phyloP scores from a whole-genome alignment of 2,329 filamentous ascomycete species.

The Fusarium sp. region DNA sequence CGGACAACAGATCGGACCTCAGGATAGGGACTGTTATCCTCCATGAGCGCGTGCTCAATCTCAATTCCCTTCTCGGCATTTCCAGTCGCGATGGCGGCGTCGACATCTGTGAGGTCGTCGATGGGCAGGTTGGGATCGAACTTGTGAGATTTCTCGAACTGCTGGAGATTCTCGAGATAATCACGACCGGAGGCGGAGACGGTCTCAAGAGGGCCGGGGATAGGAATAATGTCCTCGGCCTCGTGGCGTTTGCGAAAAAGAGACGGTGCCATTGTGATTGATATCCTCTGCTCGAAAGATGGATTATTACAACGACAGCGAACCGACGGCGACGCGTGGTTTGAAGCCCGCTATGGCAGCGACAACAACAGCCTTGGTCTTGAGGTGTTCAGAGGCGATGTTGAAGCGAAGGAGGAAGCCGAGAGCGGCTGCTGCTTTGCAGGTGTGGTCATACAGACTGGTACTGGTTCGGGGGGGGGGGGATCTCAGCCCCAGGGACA shows the following conservation, averaged over 20 bases:
- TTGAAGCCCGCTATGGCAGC: constrained; percentile 39
- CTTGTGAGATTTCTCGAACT: constrained; percentile 70
- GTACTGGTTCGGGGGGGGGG: constrained; percentile 26
- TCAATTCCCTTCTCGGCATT: constrained; percentile 67
- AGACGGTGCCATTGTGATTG: constrained; percentile 48
- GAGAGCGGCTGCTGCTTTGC: constrained; percentile 35
- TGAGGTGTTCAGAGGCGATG: constrained; percentile 27
- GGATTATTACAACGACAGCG: constrained; percentile 18
- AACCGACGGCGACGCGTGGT: constrained; percentile 32
- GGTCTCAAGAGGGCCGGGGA: constrained; percentile 53
- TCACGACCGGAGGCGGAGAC: constrained; percentile 55
- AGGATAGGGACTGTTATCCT: constrained; percentile 75
- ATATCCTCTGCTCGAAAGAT: constrained; percentile 18
- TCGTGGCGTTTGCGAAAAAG: constrained; percentile 60
- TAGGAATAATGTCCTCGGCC: constrained; percentile 58
- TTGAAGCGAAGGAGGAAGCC: constrained; percentile 32
- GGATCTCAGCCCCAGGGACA: constrained; percentile 32
- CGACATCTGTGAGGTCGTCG: constrained; percentile 69
- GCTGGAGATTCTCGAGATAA: constrained; percentile 60
- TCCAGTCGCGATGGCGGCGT: constrained; percentile 64
- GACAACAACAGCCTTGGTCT: constrained; percentile 24
- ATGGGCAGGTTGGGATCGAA: constrained; percentile 74
- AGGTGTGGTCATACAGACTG: constrained; percentile 36
- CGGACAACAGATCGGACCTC: constrained; percentile 74
- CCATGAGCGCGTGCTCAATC: constrained; percentile 67